These are phyloP conservation scores for Ciborinia camelliae DNA, from an alignment of 2,329 filamentous ascomycete genomes.

Conservation along the genomic window DNA sequence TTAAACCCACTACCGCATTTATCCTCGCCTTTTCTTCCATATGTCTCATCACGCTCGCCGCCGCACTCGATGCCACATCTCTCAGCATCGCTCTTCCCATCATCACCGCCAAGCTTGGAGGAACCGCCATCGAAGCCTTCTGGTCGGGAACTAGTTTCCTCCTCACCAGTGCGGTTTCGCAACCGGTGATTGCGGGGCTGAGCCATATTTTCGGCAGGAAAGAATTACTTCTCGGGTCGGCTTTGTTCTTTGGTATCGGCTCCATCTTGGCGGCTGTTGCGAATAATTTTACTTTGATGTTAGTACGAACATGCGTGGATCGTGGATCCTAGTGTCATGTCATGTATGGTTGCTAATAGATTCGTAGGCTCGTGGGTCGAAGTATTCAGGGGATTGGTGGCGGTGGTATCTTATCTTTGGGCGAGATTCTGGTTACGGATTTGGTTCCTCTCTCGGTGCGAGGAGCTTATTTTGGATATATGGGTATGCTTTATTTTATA, in stretches of 20 bases:
- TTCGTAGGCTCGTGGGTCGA: conserved; percentile 39
- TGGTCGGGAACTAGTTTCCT: conserved; percentile 71
- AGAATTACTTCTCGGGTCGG: conserved; percentile 30
- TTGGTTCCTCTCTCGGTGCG: conserved; percentile 44
- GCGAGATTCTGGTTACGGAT: conserved; percentile 47
- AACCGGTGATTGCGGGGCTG: conserved; percentile 46
- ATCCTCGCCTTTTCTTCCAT: conserved; percentile 32
- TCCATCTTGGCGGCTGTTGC: conserved; percentile 41
- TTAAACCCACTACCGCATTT: conserved; percentile 31
- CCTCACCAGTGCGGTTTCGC: conserved; percentile 59
- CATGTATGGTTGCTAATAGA: too few species aligned
- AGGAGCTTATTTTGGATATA: conserved; percentile 40
- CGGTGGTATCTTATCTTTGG: conserved; percentile 48
- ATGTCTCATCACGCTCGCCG: conserved; percentile 54
- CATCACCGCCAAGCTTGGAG: conserved; percentile 50
- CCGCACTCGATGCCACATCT: conserved; percentile 63
- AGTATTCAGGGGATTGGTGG: conserved; percentile 50
- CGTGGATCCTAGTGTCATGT: too few species aligned
- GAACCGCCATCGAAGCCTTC: conserved; percentile 60
- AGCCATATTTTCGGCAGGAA: conserved; percentile 44
- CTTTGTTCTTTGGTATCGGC: conserved; percentile 41
- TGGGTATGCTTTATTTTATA: conserved; percentile 23
- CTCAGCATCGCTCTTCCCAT: conserved; percentile 58
- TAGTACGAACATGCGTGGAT: too few species aligned
- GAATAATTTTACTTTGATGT: conserved; percentile 39